phyloP scores from a whole-genome alignment of 2,329 filamentous ascomycete species.

The Colletotrichum sublineola region DNA sequence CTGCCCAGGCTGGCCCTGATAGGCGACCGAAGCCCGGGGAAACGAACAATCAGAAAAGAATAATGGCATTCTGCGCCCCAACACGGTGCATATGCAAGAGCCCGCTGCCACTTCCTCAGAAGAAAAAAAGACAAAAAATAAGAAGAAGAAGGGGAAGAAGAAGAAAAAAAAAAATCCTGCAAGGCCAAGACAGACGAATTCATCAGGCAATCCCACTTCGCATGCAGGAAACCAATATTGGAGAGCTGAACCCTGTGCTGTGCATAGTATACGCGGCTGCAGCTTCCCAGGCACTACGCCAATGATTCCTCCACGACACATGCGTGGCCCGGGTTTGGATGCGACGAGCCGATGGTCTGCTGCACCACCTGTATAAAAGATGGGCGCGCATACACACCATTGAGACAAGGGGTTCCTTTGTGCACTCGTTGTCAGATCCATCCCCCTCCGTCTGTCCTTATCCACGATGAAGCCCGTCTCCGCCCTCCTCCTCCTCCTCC shows the following conservation, averaged over 20 bases:
- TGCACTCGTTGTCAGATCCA: neutral
- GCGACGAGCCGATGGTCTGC: neutral
- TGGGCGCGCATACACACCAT: neutral
- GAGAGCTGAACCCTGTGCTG: slow-evolving; percentile 3
- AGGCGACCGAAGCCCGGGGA: neutral
- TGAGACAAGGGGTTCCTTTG: neutral
- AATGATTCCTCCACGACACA: neutral
- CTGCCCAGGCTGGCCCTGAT: neutral
- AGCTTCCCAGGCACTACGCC: slow-evolving; percentile 1
- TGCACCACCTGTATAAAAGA: slow-evolving; percentile 8
- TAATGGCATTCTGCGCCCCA: neutral
- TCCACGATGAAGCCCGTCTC: slow-evolving; percentile 35
- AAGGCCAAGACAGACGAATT: neutral
- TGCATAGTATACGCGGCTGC: slow-evolving; percentile 4
- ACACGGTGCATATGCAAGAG: neutral
- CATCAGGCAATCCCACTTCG: neutral
- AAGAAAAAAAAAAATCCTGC: neutral
- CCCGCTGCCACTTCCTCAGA: neutral
- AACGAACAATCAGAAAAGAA: neutral
- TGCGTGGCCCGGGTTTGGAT: neutral
- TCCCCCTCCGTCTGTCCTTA: too few species aligned
- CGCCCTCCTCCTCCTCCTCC: slow-evolving; percentile 33
- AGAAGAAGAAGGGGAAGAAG: too few species aligned
- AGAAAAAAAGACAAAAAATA: too few species aligned
- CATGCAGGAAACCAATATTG: neutral